phyloP scores from a whole-genome alignment of 2,329 filamentous ascomycete species.

The Apiospora malaysiana region DNA sequence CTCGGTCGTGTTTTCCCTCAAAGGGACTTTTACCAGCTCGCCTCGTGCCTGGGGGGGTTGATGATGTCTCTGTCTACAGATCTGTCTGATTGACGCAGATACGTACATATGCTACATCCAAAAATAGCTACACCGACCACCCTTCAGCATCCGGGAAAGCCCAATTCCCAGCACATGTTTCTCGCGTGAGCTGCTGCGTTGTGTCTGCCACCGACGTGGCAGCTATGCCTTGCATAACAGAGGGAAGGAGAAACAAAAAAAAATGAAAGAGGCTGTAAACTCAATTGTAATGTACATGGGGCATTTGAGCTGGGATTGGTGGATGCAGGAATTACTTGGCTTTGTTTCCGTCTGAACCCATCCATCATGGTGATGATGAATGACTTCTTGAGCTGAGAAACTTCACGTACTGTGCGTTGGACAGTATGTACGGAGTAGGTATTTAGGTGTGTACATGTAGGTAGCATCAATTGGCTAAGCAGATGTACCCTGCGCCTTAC shows the following conservation, averaged over 20 bases:
- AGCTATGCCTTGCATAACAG: neutral
- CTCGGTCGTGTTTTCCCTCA: neutral
- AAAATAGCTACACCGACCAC: constrained; percentile 12
- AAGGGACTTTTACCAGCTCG: neutral
- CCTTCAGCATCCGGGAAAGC: neutral
- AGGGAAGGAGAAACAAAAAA: no score
- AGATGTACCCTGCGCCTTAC: neutral
- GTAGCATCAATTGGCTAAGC: neutral
- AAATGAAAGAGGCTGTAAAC: neutral
- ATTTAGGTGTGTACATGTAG: no score
- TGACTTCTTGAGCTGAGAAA: neutral
- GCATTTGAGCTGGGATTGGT: neutral
- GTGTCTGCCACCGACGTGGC: constrained; percentile 11
- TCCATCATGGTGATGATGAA: constrained; percentile 3
- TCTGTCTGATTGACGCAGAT: neutral
- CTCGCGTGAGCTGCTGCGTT: constrained; percentile 1
- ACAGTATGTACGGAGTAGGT: no score
- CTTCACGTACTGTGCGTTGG: neutral
- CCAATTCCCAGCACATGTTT: neutral
- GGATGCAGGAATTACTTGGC: neutral
- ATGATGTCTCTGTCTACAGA: neutral
- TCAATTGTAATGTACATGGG: neutral
- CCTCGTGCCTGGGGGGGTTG: neutral
- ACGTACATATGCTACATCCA: neutral
- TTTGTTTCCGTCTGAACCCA: constrained; percentile 16